Evolutionary conservation across 225 moss, liverwort and hornwort genomes (phyloP).

Genomic region (Sphagnum tenellum): DNA sequence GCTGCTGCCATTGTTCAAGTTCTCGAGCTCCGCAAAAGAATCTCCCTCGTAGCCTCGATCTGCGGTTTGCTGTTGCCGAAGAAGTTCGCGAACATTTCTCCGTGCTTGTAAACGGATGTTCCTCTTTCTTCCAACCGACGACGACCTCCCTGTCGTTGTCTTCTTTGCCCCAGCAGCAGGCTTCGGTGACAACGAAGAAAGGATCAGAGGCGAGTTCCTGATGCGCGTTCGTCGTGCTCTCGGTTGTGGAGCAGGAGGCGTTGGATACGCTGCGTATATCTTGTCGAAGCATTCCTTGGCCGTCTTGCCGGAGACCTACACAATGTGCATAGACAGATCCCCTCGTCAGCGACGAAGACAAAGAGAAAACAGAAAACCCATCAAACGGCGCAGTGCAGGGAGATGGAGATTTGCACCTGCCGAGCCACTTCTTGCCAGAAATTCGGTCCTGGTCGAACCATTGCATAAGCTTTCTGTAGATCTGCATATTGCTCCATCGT

Average conservation of each 20-base stretch:
- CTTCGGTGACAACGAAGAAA: neutral
- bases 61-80: neutral
- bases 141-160: neutral
- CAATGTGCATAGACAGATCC: neutral
- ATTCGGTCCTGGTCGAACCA: too few species aligned
- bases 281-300: slow-evolving; percentile 1
- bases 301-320: neutral
- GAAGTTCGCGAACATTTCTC: neutral
- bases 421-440: too few species aligned
- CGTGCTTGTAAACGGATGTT: neutral
- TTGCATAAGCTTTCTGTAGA: too few species aligned
- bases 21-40: neutral
- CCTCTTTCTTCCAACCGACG: neutral
- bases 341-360: too few species aligned
- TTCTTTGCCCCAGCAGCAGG: neutral
- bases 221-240: neutral
- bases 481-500: too few species aligned
- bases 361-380: too few species aligned
- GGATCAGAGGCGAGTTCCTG: neutral
- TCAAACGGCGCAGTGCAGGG: too few species aligned
- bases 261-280: neutral
- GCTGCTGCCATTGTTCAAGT: neutral
- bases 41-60: neutral
- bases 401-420: too few species aligned
- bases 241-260: neutral